Conservation (phyloP, 1,139 yeast species). For the Oligophagozyma castellii region DNA sequence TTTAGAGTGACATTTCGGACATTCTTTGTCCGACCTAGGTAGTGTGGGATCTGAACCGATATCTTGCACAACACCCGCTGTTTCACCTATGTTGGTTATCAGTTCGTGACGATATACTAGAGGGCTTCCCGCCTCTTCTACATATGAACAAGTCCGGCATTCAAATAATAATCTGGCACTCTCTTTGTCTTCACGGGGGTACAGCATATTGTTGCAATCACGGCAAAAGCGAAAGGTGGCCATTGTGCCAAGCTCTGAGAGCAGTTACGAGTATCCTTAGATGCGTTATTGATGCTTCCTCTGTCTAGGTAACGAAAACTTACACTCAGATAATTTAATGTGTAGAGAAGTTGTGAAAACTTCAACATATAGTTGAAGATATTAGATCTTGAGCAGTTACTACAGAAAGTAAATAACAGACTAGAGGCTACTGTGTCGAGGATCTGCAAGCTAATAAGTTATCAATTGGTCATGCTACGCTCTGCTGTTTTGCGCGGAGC, state of each 20-base stretch:
- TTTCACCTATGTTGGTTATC: conserved; percentile 73
- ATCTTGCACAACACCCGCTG: conserved; percentile 96
- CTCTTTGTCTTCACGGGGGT: conserved; percentile 89
- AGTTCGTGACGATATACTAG: conserved; percentile 88
- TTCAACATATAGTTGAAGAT: no score
- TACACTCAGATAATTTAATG: no score
- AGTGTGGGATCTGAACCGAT: conserved; percentile 93
- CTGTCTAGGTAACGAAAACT: no score
- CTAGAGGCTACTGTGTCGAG: no score
- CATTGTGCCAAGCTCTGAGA: conserved; percentile 31
- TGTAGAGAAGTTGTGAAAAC: no score
- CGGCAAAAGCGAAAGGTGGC: conserved; percentile 88
- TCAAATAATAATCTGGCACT: conserved; percentile 63
- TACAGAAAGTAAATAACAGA: no score
- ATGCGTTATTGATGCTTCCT: neutral
- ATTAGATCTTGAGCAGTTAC: no score
- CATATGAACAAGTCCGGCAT: conserved; percentile 90
- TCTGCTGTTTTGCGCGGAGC: no score
- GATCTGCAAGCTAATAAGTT: no score
- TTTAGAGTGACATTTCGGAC: conserved; percentile 76
- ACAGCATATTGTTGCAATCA: conserved; percentile 94
- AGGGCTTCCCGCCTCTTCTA: conserved; percentile 82
- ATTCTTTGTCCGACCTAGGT: conserved; percentile 86
- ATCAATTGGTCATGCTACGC: no score
- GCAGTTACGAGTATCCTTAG: neutral